These are phyloP conservation scores for Fallopia convolvulus DNA, from an alignment of 148 eudicot species.

Conservation along the genomic window DNA sequence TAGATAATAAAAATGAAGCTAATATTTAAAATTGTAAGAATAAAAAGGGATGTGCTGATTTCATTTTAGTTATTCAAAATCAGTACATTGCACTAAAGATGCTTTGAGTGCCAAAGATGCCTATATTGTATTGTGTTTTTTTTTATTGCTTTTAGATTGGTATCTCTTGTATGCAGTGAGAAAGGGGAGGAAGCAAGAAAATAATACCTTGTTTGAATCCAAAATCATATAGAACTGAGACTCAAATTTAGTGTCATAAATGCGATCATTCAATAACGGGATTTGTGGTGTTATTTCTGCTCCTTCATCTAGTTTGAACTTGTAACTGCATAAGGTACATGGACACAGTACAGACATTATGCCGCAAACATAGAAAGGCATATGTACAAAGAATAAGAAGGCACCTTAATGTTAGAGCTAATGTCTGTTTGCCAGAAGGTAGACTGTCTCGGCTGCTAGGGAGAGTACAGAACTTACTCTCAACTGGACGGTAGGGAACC, in stretches of 20 bases:
- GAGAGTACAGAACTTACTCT: constrained; percentile 68
- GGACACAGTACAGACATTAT: constrained; percentile 11
- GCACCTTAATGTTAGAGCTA: constrained; percentile 77
- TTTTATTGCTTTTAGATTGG: background rate
- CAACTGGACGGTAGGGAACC: constrained; percentile 68
- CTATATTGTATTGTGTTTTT: background rate
- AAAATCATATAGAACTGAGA: constrained; percentile 97
- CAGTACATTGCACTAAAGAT: background rate
- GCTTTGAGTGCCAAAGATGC: background rate
- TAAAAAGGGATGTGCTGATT: background rate
- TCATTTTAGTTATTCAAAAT: background rate
- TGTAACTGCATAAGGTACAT: constrained; percentile 51
- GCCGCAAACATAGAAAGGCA: background rate
- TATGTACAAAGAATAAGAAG: constrained; percentile 19
- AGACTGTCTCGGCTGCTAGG: constrained; percentile 69
- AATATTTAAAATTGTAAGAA: background rate
- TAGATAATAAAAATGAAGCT: background rate
- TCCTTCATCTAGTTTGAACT: constrained; percentile 89
- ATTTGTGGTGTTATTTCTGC: constrained; percentile 85
- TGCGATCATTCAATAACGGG: constrained; percentile 85
- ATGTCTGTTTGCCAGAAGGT: constrained; percentile 92
- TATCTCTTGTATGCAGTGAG: background rate
- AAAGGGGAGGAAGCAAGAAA: background rate
- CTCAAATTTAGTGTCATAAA: constrained; percentile 92
- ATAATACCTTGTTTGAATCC: constrained; percentile 84